Percentiles rank a stretch among this genome's conserved stretches.
Conservation (phyloP, 176 grass and related monocot species). For the Musa schizocarpa region DNA sequence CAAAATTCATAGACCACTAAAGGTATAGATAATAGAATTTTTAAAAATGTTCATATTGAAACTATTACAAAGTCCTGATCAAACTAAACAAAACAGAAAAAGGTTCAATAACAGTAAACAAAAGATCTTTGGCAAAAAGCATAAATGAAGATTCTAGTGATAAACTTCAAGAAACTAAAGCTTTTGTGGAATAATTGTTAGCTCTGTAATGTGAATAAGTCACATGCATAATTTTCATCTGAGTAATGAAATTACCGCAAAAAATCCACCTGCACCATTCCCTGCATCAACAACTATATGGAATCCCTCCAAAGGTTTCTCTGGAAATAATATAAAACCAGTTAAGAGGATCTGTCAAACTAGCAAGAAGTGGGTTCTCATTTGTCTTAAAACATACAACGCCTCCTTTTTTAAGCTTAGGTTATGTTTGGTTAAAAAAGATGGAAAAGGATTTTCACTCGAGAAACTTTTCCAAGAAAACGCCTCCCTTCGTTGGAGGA, state of each 20-base stretch:
- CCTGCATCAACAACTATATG: constrained; percentile 93
- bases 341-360: constrained; percentile 1
- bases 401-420: no score
- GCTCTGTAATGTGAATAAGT: no score
- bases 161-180: no score
- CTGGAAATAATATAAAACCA: constrained; percentile 34
- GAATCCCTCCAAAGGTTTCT: constrained; percentile 79
- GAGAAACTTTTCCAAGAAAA: background rate
- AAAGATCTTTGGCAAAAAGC: background rate
- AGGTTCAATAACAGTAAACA: no score
- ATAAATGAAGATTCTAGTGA: no score
- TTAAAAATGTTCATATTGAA: no score
- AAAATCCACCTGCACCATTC: constrained; percentile 93
- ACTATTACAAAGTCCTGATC: no score
- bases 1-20: no score
- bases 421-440: background rate
- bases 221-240: background rate
- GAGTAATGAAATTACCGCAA: constrained; percentile 59
- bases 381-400: background rate
- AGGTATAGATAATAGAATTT: no score
- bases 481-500: background rate
- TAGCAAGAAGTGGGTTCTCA: background rate
- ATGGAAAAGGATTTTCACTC: background rate
- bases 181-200: no score
- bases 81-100: no score